A percentile compares a stretch with the other conserved stretches of the same genome.
Evolutionary conservation across 1,284 basidiomycete genomes (phyloP).

Genomic region (Irpex rosettiformis): DNA sequence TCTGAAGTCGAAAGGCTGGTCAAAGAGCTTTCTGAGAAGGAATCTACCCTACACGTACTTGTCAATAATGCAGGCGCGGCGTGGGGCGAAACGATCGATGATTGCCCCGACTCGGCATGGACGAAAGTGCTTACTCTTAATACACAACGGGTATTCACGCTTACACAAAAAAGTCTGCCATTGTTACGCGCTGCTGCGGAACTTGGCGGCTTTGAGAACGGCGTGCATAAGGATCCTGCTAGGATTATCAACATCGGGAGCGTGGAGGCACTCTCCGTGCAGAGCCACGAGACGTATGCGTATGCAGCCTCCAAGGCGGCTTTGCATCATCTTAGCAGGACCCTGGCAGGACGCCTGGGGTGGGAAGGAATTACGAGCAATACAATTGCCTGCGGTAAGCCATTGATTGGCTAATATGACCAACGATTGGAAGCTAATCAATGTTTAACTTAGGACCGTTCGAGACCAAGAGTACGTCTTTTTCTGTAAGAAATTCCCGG

Average conservation of each 20-base stretch:
- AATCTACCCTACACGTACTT: constrained; percentile 55
- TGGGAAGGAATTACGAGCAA: constrained; percentile 63
- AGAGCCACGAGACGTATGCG: constrained; percentile 62
- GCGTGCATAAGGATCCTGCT: constrained; percentile 44
- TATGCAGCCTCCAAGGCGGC: constrained; percentile 68
- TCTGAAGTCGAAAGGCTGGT: constrained; percentile 57
- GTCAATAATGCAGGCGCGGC: constrained; percentile 71
- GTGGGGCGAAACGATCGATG: constrained; percentile 57
- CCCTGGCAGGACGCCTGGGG: constrained; percentile 59
- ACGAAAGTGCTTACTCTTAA: constrained; percentile 66
- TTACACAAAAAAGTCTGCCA: constrained; percentile 66
- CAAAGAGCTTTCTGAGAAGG: constrained; percentile 45
- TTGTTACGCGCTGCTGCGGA: constrained; percentile 52
- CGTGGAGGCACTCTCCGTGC: constrained; percentile 53
- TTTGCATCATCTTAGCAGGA: constrained; percentile 58
- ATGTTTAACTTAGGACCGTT: constrained; percentile 36
- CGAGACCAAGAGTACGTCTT: constrained; percentile 43
- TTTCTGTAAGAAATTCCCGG: neutral
- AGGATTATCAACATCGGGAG: constrained; percentile 70
- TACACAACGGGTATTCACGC: constrained; percentile 65
- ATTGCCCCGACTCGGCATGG: constrained; percentile 53
- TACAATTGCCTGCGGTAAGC: constrained; percentile 61
- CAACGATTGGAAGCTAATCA: neutral
- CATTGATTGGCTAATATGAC: neutral
- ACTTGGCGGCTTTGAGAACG: constrained; percentile 36